These are phyloP conservation scores for Heterobasidion annosum DNA, from an alignment of 1,284 basidiomycete genomes.

Conservation along the genomic window DNA sequence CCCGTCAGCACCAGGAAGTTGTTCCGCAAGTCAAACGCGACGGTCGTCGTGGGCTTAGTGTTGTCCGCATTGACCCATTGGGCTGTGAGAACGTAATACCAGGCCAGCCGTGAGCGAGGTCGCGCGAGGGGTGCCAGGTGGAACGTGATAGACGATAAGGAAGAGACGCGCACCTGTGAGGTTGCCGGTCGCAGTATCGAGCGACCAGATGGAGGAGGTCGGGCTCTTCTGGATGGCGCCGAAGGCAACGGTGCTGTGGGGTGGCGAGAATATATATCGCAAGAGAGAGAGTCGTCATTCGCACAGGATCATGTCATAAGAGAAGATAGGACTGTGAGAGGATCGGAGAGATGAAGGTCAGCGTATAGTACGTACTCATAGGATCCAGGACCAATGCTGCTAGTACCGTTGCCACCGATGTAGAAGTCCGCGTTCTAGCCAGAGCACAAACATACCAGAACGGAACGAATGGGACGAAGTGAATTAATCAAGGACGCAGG, in stretches of 20 bases:
- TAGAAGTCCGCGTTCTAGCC: neutral
- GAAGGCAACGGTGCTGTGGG: neutral
- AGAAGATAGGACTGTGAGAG: neutral
- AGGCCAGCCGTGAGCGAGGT: neutral
- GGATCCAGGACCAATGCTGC: neutral
- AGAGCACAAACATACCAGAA: neutral
- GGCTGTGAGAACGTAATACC: neutral
- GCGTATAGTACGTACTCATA: neutral
- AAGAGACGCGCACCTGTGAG: neutral
- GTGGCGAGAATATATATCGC: too few relatives aligned
- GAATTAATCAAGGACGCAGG: too few relatives aligned
- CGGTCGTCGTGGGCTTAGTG: neutral
- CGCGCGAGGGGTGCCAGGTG: neutral
- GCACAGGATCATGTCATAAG: neutral
- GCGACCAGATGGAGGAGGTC: conserved; percentile 1
- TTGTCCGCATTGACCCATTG: neutral
- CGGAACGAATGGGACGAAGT: too few relatives aligned
- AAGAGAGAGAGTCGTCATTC: neutral
- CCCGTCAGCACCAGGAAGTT: neutral
- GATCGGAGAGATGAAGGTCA: too few relatives aligned
- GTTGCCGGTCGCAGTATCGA: neutral
- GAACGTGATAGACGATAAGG: neutral
- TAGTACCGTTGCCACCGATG: neutral
- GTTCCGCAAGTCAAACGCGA: neutral
- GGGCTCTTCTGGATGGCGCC: neutral